Base-by-base conservation (phyloP, 164 flowering plant species). In the Echeveria elegans region DNA sequence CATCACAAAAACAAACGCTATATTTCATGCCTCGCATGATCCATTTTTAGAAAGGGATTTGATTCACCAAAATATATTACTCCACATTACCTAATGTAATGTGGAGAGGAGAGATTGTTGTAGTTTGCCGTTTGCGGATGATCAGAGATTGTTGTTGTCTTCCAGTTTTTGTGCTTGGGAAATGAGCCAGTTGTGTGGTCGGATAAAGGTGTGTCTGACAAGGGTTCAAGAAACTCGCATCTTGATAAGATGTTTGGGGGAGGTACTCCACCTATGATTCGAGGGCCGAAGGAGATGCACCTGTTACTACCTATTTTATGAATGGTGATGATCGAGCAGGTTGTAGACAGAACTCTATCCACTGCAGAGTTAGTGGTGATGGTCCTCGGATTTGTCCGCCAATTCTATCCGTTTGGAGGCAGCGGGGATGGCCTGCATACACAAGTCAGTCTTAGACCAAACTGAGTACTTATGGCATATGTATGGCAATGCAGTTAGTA, bases 321-420 rank as follows among this genome's bases (percentile, higher is more conserved):
- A 90, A 94, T 68, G 96, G 96, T 59, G 84, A 60, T 52, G 86
- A 89, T 79, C 97, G 81, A 64, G 86, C 84, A 36, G 82, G 69
- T 82, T 90, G 96, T 69, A 88, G 72, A 79, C 98, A 90, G 80
- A 94, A 94, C 32, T 90, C 93, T 31, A 94, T 73, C 98, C 98
- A 94, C 63, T 94, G 96, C 75, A 84, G 82, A 40, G 86, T 74
- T 38, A 89, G 68, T 21, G 97, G 98, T 41, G 97, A 90, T 26
- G 96, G 90, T 18, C 97, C 90, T 74, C 97, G 78, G 0, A 83
- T 69, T 66, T 96, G 79, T 19, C 98, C 97, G 23, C 98, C 97
- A 43, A 86, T 77, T 69, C 65, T 66, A 19, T 77, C 65, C 24
- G 88, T 78, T 52, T 73, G 70, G 87, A 72, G 32, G 85, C 82